Base-by-base conservation (phyloP, 306 rosid species). In the Myrica gale region DNA sequence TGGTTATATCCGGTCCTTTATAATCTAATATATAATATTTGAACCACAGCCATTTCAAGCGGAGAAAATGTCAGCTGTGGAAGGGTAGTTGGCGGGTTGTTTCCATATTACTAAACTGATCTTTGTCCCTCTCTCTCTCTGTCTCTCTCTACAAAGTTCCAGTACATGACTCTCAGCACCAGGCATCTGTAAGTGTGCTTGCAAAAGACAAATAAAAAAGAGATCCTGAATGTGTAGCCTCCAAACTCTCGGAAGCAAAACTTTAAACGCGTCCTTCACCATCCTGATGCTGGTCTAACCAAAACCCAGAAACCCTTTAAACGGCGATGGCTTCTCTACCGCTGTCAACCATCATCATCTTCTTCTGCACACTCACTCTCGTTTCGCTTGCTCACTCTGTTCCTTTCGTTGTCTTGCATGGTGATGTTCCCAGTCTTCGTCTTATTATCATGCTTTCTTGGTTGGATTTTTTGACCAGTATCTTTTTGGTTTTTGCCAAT, bases 351-450 rank as follows among this genome's bases (percentile, higher is more conserved):
- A 3, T 70, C 53, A 7, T 79, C 77, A 21, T 75, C 44, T 42
- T 85, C 75, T 11, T 68, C 82, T 48, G 71, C 66, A 20, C 71
- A 66, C 52, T 85, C 16, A 41, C 75, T 44, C 42, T 79, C 76
- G 37, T 80, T 75, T 57, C 84, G n/a, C 72, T 76, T 13, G 12
- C 81, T 16, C 80, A 53, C 50, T 69, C 91, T 72, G 52, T 89
- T 78, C 93, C 93, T 45, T 89, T 89, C 82, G 45, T 87, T 21
- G 90, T 89, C 69, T 74, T 89, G n/a, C 93, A 82, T 45, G 93
- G 91, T 89, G 73, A 71, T 20, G 39, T 52, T 53, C 26, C 15
- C 65, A 6, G 7, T 56, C 21, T 2, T 68, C 16, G n/a, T 37
- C 7, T 43, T 47, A 19, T 39, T 85, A 55, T 62, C 55, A 72